Conservation (phyloP, 805 yeast species). For the Candida railenensis region DNA sequence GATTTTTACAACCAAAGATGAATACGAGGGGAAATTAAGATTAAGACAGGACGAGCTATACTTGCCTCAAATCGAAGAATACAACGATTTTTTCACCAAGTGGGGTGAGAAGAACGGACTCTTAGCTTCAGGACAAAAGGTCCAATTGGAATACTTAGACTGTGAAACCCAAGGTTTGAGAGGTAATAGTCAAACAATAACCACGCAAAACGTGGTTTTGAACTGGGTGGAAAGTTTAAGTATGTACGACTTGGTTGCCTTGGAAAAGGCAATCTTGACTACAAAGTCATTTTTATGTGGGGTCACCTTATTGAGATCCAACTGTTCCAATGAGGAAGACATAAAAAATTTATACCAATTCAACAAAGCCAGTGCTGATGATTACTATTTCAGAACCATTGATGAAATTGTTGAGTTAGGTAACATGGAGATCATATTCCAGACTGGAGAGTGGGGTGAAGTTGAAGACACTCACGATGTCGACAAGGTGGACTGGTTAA, state of each 20-base stretch:
- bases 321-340: slow-evolving; percentile 19
- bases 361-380: slow-evolving; percentile 28
- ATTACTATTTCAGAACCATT: slow-evolving; percentile 42
- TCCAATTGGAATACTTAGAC: slow-evolving; percentile 62
- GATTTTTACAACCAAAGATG: slow-evolving; percentile 76
- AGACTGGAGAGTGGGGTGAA: slow-evolving; percentile 94
- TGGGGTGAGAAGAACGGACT: slow-evolving; percentile 29
- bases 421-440: slow-evolving; percentile 78
- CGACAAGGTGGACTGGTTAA: slow-evolving; percentile 84
- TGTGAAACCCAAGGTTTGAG: slow-evolving; percentile 78
- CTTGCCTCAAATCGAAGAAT: slow-evolving; percentile 67
- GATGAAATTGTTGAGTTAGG: slow-evolving; percentile 78
- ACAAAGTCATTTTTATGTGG: slow-evolving; percentile 89
- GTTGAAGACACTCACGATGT: slow-evolving; percentile 99
- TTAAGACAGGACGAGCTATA: slow-evolving; percentile 76
- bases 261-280: slow-evolving; percentile 85
- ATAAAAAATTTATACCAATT: slow-evolving; percentile 29
- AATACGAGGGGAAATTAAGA: slow-evolving; percentile 82
- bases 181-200: slow-evolving; percentile 71
- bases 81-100: slow-evolving; percentile 56
- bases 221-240: slow-evolving; percentile 64
- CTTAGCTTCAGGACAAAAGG: slow-evolving; percentile 18
- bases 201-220: slow-evolving; percentile 59
- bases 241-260: slow-evolving; percentile 78
- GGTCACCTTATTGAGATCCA: slow-evolving; percentile 58